These are phyloP conservation scores for Camelina sativa DNA, from an alignment of 345 rosid genomes.

Conservation along the genomic window DNA sequence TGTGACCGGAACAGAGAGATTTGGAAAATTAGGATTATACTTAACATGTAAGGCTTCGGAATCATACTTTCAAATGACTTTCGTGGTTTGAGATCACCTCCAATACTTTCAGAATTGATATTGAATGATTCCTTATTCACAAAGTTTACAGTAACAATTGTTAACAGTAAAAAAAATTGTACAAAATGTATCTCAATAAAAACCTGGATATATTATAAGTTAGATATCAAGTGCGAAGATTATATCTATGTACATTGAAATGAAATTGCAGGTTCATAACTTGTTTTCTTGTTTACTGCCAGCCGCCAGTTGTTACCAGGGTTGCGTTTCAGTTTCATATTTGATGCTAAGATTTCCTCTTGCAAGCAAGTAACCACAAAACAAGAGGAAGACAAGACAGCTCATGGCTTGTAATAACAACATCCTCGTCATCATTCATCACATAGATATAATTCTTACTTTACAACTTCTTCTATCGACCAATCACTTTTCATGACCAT, in stretches of 20 bases:
- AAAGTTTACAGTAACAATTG: background rate
- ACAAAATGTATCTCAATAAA: background rate
- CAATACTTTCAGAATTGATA: too few species aligned
- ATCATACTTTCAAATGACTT: background rate
- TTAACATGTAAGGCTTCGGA: too few species aligned
- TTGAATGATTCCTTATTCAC: too few species aligned
- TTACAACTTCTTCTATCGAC: background rate
- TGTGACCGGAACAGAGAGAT: background rate
- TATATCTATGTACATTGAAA: background rate
- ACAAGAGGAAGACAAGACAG: background rate
- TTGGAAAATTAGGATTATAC: background rate
- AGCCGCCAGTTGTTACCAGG: background rate
- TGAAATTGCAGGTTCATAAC: slow-evolving; percentile 16
- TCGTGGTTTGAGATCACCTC: background rate
- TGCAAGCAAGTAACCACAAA: background rate
- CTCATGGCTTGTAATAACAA: background rate
- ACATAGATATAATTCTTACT: background rate
- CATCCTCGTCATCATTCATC: slow-evolving; percentile 13
- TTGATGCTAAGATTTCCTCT: slow-evolving; percentile 21
- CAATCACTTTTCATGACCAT: background rate
- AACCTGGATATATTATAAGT: background rate
- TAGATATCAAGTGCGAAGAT: background rate
- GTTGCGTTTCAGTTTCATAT: slow-evolving; percentile 4
- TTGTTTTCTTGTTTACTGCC: background rate
- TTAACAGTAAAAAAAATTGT: background rate